phyloP scores from a whole-genome alignment of 305 asterid species.

The Fraxinus paxiana region DNA sequence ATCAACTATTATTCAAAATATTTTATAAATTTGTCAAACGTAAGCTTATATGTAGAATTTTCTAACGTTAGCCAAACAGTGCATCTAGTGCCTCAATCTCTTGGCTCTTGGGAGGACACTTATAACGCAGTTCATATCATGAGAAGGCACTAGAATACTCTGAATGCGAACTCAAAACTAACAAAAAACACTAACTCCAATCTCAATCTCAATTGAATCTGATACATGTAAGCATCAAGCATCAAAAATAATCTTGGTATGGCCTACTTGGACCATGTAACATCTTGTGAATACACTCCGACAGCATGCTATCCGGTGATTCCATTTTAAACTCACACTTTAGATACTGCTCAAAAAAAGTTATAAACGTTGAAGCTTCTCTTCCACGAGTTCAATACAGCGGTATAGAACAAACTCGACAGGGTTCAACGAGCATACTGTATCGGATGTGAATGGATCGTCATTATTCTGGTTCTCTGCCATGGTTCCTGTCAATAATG shows the following conservation, averaged over 20 bases:
- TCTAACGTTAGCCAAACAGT: neutral
- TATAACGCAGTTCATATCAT: neutral
- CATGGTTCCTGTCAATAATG: conserved; percentile 32
- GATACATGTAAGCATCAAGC: neutral
- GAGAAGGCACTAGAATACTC: neutral
- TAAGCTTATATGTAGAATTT: neutral
- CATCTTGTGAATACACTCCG: too few relatives aligned
- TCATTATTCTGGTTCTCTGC: neutral
- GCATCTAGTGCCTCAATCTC: neutral
- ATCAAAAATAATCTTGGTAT: neutral
- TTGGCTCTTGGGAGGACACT: neutral
- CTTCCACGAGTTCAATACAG: neutral
- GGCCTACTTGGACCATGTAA: neutral
- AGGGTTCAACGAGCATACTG: neutral
- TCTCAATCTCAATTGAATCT: neutral
- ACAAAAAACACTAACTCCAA: neutral
- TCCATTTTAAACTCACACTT: neutral
- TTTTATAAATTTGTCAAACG: too few relatives aligned
- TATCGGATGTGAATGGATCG: neutral
- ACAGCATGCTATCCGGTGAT: neutral
- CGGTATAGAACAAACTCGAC: neutral
- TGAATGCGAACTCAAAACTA: neutral
- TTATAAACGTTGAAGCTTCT: neutral
- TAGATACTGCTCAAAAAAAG: neutral
- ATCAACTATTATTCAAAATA: neutral